Conservation (phyloP, 108 stramenopile genomes). For the Aureococcus anophagefferens region DNA sequence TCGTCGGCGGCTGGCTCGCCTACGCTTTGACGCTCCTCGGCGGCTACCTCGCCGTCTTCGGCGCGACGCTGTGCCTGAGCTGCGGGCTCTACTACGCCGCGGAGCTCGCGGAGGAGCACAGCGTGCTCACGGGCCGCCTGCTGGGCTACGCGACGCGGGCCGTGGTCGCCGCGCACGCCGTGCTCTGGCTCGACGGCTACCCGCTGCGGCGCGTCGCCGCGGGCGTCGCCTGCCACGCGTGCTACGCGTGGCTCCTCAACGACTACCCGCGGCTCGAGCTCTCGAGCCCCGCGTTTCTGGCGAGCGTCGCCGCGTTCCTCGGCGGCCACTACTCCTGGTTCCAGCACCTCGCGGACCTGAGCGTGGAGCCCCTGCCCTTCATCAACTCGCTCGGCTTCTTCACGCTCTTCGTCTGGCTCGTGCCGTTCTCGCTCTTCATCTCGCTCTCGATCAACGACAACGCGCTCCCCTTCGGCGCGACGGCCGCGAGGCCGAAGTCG, state of each 20-base stretch:
- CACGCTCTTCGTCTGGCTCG: constrained; percentile 6
- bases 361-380: background rate
- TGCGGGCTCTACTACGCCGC: constrained; percentile 9
- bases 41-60: too few species aligned
- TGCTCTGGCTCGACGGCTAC: background rate
- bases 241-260: constrained; percentile 1
- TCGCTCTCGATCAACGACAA: constrained; percentile 10
- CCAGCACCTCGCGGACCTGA: background rate
- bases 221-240: background rate
- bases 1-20: too few species aligned
- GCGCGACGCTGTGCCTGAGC: too few species aligned
- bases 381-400: background rate
- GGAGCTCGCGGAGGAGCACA: constrained; percentile 8
- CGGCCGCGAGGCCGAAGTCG: too few species aligned
- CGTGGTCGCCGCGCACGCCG: constrained; percentile 1
- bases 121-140: background rate
- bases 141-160: background rate
- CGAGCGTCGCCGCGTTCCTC: background rate
- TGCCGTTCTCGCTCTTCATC: constrained; percentile 6
- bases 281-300: background rate
- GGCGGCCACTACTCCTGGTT: constrained; percentile 1
- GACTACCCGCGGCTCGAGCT: constrained; percentile 1
- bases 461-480: background rate
- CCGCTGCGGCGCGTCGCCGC: background rate
- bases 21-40: too few species aligned